Percentiles rank a stretch among this genome's conserved stretches.
Evolutionary conservation across 768 basidiomycete genomes (phyloP).

Genomic region (Lyophyllum decastes): DNA sequence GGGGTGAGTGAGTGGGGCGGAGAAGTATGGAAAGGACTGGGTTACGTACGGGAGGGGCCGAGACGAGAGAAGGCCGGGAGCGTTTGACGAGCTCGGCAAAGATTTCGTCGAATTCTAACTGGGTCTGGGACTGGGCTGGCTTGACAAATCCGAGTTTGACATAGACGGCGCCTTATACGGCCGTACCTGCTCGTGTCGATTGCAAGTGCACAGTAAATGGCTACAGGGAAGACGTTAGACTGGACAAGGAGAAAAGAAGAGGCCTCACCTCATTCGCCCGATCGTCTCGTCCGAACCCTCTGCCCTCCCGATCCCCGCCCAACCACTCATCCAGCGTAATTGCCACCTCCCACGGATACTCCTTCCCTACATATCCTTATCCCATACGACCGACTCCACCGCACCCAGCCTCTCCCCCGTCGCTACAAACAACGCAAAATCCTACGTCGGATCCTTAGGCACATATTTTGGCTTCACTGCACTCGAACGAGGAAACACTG

Average conservation of each 20-base stretch:
- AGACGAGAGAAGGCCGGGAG: constrained; percentile 62
- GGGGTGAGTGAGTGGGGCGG: not conserved
- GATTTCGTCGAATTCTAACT: constrained; percentile 59
- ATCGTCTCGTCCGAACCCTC: constrained; percentile 54
- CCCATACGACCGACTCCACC: constrained; percentile 90
- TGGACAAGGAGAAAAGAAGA: no score
- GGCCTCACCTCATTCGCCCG: constrained; percentile 62
- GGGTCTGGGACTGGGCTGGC: constrained; percentile 41
- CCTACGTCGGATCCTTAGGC: constrained; percentile 79
- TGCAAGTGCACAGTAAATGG: constrained; percentile 31
- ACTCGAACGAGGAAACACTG: no score
- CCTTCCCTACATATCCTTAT: constrained; percentile 89
- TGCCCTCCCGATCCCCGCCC: constrained; percentile 29
- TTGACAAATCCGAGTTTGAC: constrained; percentile 51
- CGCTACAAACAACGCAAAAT: constrained; percentile 82
- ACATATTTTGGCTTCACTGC: constrained; percentile 68
- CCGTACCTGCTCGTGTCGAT: constrained; percentile 42
- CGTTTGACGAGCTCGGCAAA: constrained; percentile 65
- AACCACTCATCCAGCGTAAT: constrained; percentile 84
- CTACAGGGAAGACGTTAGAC: no score
- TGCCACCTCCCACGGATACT: constrained; percentile 89
- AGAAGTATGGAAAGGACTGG: no score
- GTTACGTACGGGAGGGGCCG: no score
- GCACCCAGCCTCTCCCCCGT: constrained; percentile 71
- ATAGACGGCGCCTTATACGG: constrained; percentile 39